Evolutionary conservation across 192 early-diverging fungal genomes (phyloP).

Genomic region (Backusella psychrophila): DNA sequence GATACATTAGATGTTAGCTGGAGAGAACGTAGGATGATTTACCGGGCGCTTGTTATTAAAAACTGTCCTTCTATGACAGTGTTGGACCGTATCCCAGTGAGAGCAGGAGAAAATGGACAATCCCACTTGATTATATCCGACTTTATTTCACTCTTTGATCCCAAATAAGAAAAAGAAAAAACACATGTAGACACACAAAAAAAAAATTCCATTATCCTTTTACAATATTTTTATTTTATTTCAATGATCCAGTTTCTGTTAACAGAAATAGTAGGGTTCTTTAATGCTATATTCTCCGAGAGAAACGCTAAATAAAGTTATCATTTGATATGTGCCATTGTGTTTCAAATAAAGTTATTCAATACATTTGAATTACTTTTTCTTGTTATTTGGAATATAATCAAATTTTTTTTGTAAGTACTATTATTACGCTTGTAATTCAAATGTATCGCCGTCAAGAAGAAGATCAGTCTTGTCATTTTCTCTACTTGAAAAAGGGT

Average conservation of each 20-base stretch:
- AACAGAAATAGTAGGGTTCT: not conserved
- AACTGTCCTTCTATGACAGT: not conserved
- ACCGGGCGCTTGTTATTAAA: slow-evolving; percentile 15
- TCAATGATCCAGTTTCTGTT: not conserved
- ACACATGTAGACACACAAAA: no score
- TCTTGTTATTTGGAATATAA: no score
- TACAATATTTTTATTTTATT: not conserved
- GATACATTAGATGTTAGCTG: not conserved
- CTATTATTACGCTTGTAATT: no score
- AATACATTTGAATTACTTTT: not conserved
- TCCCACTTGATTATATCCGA: not conserved
- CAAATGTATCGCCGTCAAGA: no score
- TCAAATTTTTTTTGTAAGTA: no score
- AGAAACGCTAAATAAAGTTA: not conserved
- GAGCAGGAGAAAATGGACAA: not conserved
- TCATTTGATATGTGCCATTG: no score
- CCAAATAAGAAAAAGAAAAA: not conserved
- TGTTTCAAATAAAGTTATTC: not conserved
- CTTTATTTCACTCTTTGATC: not conserved
- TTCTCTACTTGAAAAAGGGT: not conserved
- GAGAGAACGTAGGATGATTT: not conserved
- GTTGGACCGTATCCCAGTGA: not conserved
- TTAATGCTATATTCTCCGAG: not conserved
- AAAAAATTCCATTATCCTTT: not conserved
- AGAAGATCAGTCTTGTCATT: not conserved